These are phyloP conservation scores for Aspergillus leporis DNA, from an alignment of 495 filamentous ascomycete species.

Conservation along the genomic window DNA sequence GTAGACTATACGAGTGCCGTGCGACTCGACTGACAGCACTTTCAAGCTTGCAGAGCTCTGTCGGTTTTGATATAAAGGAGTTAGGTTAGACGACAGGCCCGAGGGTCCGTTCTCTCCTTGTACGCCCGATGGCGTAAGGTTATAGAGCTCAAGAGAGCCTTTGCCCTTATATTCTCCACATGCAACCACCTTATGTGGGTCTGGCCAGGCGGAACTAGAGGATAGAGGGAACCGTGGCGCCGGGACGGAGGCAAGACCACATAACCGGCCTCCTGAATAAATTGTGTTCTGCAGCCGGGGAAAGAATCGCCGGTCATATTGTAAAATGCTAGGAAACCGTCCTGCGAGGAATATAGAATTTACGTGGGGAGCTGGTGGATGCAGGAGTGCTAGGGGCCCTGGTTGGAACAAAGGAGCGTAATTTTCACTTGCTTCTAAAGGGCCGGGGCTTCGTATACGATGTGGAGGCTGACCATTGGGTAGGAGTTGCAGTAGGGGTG, in stretches of 20 bases:
- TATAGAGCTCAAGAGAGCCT: slow-evolving; percentile 88
- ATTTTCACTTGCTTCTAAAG: slow-evolving; percentile 41
- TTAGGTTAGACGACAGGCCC: slow-evolving; percentile 35
- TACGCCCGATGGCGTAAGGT: slow-evolving; percentile 44
- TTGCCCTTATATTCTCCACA: slow-evolving; percentile 95
- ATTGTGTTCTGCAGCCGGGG: slow-evolving; percentile 75
- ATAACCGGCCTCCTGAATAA: slow-evolving; percentile 80
- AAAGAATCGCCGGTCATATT: slow-evolving; percentile 86
- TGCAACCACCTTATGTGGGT: slow-evolving; percentile 69
- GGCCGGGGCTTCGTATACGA: slow-evolving; percentile 44
- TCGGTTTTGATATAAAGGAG: slow-evolving; percentile 65
- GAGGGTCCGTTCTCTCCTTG: slow-evolving; percentile 25
- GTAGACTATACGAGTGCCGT: slow-evolving; percentile 82
- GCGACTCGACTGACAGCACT: slow-evolving; percentile 78
- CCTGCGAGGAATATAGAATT: slow-evolving; percentile 65
- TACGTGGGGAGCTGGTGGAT: slow-evolving; percentile 59
- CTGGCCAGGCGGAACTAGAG: slow-evolving; percentile 51
- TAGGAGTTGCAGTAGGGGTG: slow-evolving; percentile 40
- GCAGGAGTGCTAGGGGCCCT: slow-evolving; percentile 78
- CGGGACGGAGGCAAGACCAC: slow-evolving; percentile 72
- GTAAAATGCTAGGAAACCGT: slow-evolving; percentile 85
- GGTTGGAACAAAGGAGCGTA: slow-evolving; percentile 80
- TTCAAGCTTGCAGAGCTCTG: slow-evolving; percentile 81
- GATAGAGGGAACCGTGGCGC: slow-evolving; percentile 54
- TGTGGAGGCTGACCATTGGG: slow-evolving; percentile 41